Conservation (phyloP, 2,329 filamentous ascomycete genomes). For the Lomentospora prolificans region DNA sequence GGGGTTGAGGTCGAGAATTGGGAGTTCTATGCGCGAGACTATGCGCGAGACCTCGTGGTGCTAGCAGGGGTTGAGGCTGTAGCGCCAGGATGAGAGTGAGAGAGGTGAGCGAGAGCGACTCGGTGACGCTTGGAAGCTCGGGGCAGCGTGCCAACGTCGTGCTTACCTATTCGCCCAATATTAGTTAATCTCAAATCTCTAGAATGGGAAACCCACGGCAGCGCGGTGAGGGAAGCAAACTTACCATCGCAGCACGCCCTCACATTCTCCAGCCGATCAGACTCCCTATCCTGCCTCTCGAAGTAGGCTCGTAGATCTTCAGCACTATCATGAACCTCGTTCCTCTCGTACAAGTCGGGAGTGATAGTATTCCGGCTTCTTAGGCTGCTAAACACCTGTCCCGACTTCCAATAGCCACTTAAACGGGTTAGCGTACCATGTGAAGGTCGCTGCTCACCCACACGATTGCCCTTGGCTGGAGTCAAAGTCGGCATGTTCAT, state of each 20-base stretch:
- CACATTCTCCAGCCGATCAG: slow-evolving; percentile 84
- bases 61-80: slow-evolving; percentile 24
- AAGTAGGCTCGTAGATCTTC: slow-evolving; percentile 76
- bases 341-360: slow-evolving; percentile 47
- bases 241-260: slow-evolving; percentile 94
- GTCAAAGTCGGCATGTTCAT: slow-evolving; percentile 42
- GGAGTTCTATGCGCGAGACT: slow-evolving; percentile 10
- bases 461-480: slow-evolving; percentile 33
- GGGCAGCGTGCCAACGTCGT: slow-evolving; percentile 57
- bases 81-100: slow-evolving; percentile 23
- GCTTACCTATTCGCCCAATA: slow-evolving; percentile 58
- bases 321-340: slow-evolving; percentile 62
- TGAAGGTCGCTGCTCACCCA: slow-evolving; percentile 21
- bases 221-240: slow-evolving; percentile 20
- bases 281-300: slow-evolving; percentile 65
- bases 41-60: slow-evolving; percentile 26
- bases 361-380: slow-evolving; percentile 33
- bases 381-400: slow-evolving; percentile 42
- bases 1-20: not conserved
- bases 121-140: slow-evolving; percentile 26
- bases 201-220: not conserved
- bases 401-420: slow-evolving; percentile 49
- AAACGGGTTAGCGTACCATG: slow-evolving; percentile 45
- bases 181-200: slow-evolving; percentile 8
- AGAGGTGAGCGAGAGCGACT: slow-evolving; percentile 25